A percentile compares a stretch with the other conserved stretches of the same genome.
Conservation (phyloP, 2,329 filamentous ascomycete species). For the Alternaria brassicicola region DNA sequence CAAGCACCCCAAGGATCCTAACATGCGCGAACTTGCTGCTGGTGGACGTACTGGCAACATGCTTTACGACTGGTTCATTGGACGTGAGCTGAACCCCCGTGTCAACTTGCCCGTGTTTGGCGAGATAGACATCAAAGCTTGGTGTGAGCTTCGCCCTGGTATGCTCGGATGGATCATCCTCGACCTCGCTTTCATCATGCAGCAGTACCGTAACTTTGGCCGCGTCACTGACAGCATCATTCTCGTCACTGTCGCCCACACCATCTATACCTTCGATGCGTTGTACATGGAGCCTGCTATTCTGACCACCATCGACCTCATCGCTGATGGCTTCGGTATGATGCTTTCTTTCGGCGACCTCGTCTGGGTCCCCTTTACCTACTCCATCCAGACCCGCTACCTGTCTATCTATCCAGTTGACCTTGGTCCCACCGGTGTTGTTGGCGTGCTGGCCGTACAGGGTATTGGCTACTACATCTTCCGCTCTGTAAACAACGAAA, state of each 20-base stretch:
- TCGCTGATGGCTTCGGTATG: slow-evolving; percentile 89
- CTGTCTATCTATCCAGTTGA: slow-evolving; percentile 79
- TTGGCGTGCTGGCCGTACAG: slow-evolving; percentile 70
- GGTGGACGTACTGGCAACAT: slow-evolving; percentile 84
- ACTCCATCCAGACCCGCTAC: slow-evolving; percentile 83
- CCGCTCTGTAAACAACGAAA: slow-evolving; percentile 91
- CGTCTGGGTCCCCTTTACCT: slow-evolving; percentile 90
- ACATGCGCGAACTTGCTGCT: slow-evolving; percentile 77
- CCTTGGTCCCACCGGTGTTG: slow-evolving; percentile 72
- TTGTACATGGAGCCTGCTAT: slow-evolving; percentile 88
- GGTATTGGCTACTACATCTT: slow-evolving; percentile 85
- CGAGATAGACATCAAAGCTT: slow-evolving; percentile 88
- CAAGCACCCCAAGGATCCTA: slow-evolving; percentile 69
- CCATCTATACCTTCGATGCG: slow-evolving; percentile 81
- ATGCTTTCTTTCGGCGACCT: slow-evolving; percentile 95
- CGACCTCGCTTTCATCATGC: slow-evolving; percentile 81
- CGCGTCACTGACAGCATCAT: slow-evolving; percentile 85
- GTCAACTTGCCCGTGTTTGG: slow-evolving; percentile 78
- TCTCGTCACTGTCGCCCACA: slow-evolving; percentile 77
- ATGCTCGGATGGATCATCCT: slow-evolving; percentile 88
- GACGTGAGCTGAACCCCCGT: slow-evolving; percentile 91
- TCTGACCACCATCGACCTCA: slow-evolving; percentile 93
- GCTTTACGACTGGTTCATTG: slow-evolving; percentile 96
- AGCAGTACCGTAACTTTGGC: slow-evolving; percentile 85
- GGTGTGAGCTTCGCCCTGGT: slow-evolving; percentile 88